Percentiles rank a stretch among this genome's conserved stretches.
Conservation (phyloP, 208 protist genomes). For the Balamuthia mandrillaris region DNA sequence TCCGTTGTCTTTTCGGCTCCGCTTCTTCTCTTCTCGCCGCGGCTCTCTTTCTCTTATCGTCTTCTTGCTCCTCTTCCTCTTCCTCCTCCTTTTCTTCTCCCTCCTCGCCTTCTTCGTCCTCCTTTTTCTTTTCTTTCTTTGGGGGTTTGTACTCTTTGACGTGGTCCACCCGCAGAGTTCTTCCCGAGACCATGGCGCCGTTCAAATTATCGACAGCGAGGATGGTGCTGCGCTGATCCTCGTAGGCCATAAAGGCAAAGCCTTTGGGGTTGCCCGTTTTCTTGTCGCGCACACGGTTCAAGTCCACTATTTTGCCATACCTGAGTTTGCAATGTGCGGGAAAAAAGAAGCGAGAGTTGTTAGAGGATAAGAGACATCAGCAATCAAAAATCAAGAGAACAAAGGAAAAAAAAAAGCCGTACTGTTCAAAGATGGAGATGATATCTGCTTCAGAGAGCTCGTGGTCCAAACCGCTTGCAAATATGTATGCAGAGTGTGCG, state of each 20-base stretch:
- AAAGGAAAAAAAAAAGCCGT: background rate
- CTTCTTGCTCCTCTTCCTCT: background rate
- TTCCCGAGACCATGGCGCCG: conserved; percentile 68
- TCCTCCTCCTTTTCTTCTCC: conserved; percentile 24
- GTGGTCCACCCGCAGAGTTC: conserved; percentile 55
- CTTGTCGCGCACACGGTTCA: conserved; percentile 74
- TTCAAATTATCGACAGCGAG: conserved; percentile 88
- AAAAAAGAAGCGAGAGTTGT: background rate
- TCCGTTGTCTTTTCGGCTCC: background rate
- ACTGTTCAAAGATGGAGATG: conserved; percentile 70
- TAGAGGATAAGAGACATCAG: background rate
- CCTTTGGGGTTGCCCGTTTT: conserved; percentile 67
- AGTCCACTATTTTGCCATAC: conserved; percentile 66
- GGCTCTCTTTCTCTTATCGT: background rate
- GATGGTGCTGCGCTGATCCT: conserved; percentile 76
- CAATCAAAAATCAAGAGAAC: background rate
- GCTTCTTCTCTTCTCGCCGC: background rate
- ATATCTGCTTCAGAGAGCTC: conserved; percentile 63
- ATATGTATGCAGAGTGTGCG: conserved; percentile 48
- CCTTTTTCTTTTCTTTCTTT: background rate
- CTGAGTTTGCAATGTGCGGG: background rate
- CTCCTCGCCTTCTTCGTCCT: background rate
- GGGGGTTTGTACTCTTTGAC: conserved; percentile 41
- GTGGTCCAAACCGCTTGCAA: conserved; percentile 46
- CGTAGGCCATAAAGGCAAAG: conserved; percentile 77